Evolutionary conservation across 2,329 filamentous ascomycete species (phyloP), one percentile per base, ranked within the genome.

Genomic region (Paecilomyces dactylethromorphus): DNA sequence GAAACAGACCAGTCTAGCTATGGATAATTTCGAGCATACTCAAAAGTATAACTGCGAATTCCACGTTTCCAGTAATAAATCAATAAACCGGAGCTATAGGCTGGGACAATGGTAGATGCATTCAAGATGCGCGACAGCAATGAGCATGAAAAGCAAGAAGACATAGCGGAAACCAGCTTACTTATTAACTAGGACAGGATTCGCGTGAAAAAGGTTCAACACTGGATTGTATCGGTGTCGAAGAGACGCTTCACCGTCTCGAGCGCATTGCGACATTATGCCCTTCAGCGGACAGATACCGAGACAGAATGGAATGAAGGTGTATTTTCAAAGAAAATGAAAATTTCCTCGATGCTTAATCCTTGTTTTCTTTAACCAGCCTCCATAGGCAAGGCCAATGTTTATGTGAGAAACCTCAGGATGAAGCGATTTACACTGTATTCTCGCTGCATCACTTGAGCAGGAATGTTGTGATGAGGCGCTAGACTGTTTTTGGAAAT

Each of bases 151-250:
- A 45, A 45, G 21, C 31, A 12, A 11, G 15, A 45, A 29, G 50
- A 18, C 10, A 58, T 24, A 24, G 26, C 4, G 26, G 1, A 29
- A 7, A 29, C 26, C 26, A 29, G 39, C 75, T 66, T 74, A 81
- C 79, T 79, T 74, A 61, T 80, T 76, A 29, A 81, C 75, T 31
- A 78, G 68, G 12, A 84, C 78, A 3, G 83, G 82, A 60, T 76
- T 78, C 18, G 73, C 65, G 52, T 76, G 68, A 53, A 79, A 73
- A n/a, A 78, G 76, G 62, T 81, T 80, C 63, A 83, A 80, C 56
- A 84, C 70, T 1, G 82, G 82, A 53, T 79, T 79, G 64, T 81
- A 85, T 35, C 65, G 63, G 39, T 65, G 68, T 22, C 57, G 50
- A 51, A 58, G 53, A 49, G 62, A 50, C 3, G 33, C 58, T 52